phyloP scores from a whole-genome alignment of 2,329 filamentous ascomycete species.

The Apiospora koreana region DNA sequence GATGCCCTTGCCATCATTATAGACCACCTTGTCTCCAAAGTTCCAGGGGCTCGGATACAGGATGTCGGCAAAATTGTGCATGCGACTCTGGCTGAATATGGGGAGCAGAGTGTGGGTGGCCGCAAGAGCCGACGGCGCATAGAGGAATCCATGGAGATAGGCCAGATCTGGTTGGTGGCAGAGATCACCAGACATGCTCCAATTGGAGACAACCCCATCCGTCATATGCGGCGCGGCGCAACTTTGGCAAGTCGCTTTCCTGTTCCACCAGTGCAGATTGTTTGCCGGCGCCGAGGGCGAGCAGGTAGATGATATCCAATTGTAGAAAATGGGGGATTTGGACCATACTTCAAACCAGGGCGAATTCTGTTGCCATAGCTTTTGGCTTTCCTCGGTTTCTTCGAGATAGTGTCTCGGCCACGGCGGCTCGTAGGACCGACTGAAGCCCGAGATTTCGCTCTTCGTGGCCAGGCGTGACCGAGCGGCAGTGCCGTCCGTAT shows the following conservation, averaged over 20 bases:
- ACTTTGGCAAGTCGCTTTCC: slow-evolving; percentile 32
- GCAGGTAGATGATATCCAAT: slow-evolving; percentile 42
- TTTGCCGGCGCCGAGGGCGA: slow-evolving; percentile 47
- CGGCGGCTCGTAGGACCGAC: slow-evolving; percentile 21
- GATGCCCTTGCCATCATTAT: slow-evolving; percentile 40
- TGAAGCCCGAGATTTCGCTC: slow-evolving; percentile 23
- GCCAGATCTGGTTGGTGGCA: slow-evolving; percentile 51
- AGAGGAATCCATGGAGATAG: slow-evolving; percentile 53
- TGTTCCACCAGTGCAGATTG: slow-evolving; percentile 40
- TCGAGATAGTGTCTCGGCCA: slow-evolving; percentile 26
- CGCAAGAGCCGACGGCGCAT: slow-evolving; percentile 44
- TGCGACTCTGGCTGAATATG: slow-evolving; percentile 57
- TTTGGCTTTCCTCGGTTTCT: slow-evolving; percentile 23
- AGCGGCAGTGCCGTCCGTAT: slow-evolving; percentile 26
- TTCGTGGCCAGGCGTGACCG: slow-evolving; percentile 28
- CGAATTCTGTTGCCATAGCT: slow-evolving; percentile 25
- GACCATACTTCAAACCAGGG: slow-evolving; percentile 28
- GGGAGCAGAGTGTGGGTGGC: slow-evolving; percentile 50
- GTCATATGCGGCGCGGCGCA: slow-evolving; percentile 39
- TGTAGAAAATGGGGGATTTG: slow-evolving; percentile 35
- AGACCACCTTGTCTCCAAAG: slow-evolving; percentile 39
- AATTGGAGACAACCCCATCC: slow-evolving; percentile 45
- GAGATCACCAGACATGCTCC: slow-evolving; percentile 42
- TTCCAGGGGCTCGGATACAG: slow-evolving; percentile 43
- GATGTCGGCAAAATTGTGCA: slow-evolving; percentile 56